Evolutionary conservation across 805 yeast genomes (phyloP).

Genomic region (Maudiozyma serrabonitensis): DNA sequence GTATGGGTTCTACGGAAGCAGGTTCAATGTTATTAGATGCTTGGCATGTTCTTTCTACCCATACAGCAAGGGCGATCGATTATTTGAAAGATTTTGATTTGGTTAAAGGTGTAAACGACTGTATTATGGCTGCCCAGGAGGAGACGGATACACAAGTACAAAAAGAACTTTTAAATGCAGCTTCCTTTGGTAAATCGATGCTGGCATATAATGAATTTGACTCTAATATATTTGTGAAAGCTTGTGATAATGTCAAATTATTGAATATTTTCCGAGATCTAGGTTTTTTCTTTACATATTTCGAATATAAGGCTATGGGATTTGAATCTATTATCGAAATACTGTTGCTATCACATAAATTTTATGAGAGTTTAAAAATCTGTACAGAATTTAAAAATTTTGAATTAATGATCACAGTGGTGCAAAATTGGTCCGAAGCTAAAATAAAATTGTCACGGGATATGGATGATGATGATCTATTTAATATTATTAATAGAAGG

Average conservation of each 20-base stretch:
- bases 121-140: conserved; percentile 64
- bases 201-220: conserved; percentile 42
- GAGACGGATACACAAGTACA: conserved; percentile 78
- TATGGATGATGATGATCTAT: conserved; percentile 50
- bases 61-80: conserved; percentile 75
- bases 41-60: conserved; percentile 49
- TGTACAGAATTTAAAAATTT: conserved; percentile 39
- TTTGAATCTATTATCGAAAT: conserved; percentile 47
- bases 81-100: conserved; percentile 47
- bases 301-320: conserved; percentile 43
- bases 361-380: conserved; percentile 53
- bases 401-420: conserved; percentile 39
- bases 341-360: conserved; percentile 49
- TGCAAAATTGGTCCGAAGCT: conserved; percentile 70
- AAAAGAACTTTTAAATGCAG: conserved; percentile 69
- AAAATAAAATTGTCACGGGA: conserved; percentile 50
- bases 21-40: conserved; percentile 79
- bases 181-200: conserved; percentile 70
- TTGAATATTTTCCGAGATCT: conserved; percentile 58
- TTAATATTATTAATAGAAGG: conserved; percentile 33
- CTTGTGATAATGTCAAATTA: conserved; percentile 52
- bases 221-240: conserved; percentile 52
- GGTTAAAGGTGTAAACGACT: conserved; percentile 56
- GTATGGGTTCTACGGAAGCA: conserved; percentile 76
- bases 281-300: conserved; percentile 60